phyloP scores from a whole-genome alignment of 768 basidiomycete species.

The Chiua virens region DNA sequence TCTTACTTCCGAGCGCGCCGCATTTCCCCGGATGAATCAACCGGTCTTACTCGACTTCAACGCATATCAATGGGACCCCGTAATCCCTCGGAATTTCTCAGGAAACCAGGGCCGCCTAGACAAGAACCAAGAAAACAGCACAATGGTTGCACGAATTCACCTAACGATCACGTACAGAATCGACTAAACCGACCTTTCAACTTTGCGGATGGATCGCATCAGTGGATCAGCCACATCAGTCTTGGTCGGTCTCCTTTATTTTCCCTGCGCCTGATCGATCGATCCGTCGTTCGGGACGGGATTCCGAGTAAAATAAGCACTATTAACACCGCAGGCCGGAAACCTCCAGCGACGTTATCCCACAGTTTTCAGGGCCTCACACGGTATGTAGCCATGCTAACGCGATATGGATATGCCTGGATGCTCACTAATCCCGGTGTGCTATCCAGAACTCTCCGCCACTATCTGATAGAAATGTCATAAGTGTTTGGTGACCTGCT shows the following conservation, averaged over 20 bases:
- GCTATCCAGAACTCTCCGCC: too few species aligned
- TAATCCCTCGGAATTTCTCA: conserved; percentile 26
- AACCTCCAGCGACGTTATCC: background rate
- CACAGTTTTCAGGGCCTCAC: conserved; percentile 5
- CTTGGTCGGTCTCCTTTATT: background rate
- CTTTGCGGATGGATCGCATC: background rate
- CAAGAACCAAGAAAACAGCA: background rate
- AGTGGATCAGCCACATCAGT: background rate
- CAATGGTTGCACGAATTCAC: background rate
- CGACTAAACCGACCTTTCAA: background rate
- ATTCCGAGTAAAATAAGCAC: background rate
- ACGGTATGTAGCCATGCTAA: background rate
- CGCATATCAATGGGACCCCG: background rate
- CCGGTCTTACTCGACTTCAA: background rate
- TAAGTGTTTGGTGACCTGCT: too few species aligned
- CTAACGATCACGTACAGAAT: conserved; percentile 1
- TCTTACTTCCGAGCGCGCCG: too few species aligned
- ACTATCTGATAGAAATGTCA: too few species aligned
- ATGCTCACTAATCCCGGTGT: background rate
- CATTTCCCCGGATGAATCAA: too few species aligned
- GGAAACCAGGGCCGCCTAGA: background rate
- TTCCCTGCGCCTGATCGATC: background rate
- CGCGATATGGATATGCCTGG: background rate
- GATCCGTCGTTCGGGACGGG: background rate
- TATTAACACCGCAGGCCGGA: conserved; percentile 3